phyloP scores from a whole-genome alignment of 805 yeast species.

The Saturnispora zaruensis region DNA sequence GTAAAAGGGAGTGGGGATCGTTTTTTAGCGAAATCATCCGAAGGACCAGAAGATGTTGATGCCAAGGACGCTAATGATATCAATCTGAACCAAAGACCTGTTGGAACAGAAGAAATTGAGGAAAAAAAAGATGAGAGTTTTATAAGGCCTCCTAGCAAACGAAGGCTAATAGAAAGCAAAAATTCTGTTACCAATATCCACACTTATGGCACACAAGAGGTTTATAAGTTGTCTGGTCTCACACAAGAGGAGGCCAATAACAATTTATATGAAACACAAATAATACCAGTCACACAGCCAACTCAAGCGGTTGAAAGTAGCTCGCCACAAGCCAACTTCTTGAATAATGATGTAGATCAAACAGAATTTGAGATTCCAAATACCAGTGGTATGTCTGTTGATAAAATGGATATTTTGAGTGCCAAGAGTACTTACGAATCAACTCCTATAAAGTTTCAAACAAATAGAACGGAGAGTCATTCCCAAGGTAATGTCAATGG shows the following conservation, averaged over 20 bases:
- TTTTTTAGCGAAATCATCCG: neutral
- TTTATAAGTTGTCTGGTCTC: neutral
- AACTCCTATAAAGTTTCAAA: neutral
- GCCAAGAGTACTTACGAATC: neutral
- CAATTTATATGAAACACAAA: neutral
- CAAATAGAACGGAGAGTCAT: neutral
- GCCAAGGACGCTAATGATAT: slow-evolving; percentile 6
- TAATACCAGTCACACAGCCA: neutral
- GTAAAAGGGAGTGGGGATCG: neutral
- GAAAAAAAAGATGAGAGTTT: neutral
- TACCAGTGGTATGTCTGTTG: slow-evolving; percentile 10
- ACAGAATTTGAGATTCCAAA: slow-evolving; percentile 13
- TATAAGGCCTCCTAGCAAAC: neutral
- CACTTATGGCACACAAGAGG: neutral
- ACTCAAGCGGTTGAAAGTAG: neutral
- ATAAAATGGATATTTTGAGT: neutral
- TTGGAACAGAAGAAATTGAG: slow-evolving; percentile 3
- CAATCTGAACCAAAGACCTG: no score
- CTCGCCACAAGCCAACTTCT: neutral
- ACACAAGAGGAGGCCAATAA: neutral
- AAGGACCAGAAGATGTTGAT: slow-evolving; percentile 9
- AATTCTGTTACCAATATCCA: neutral
- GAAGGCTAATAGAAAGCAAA: neutral
- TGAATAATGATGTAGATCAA: neutral
- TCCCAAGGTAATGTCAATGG: neutral